A percentile compares a stretch with the other conserved stretches of the same genome.
Conservation (phyloP, 495 filamentous ascomycete species). For the Xylaria bambusicola region DNA sequence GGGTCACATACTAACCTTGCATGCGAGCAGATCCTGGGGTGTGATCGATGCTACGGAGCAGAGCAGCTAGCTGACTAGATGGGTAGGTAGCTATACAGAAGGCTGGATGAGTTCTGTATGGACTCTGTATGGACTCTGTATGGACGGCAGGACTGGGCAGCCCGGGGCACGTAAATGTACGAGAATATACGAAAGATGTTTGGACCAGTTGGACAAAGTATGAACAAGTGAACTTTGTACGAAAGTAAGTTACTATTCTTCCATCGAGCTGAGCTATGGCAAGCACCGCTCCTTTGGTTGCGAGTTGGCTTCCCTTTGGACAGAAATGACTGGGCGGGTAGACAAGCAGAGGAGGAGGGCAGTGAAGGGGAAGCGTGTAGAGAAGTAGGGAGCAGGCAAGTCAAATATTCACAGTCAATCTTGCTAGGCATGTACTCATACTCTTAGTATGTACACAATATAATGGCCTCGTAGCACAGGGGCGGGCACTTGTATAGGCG, state of each 20-base stretch:
- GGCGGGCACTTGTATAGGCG: slow-evolving; percentile 22
- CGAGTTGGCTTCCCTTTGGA: slow-evolving; percentile 1
- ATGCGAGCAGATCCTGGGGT: slow-evolving; percentile 7
- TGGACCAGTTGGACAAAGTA: slow-evolving; percentile 10
- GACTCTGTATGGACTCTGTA: slow-evolving; percentile 1
- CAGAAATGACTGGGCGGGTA: background rate
- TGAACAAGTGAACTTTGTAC: slow-evolving; percentile 14
- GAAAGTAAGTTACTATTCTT: background rate
- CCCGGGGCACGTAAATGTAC: background rate
- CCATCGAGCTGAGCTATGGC: slow-evolving; percentile 1
- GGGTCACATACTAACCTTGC: slow-evolving; percentile 16
- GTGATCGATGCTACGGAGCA: slow-evolving; percentile 4
- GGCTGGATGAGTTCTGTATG: no score
- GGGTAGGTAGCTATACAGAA: no score
- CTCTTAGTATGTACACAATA: background rate
- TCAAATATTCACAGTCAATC: slow-evolving; percentile 2
- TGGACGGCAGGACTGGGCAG: background rate
- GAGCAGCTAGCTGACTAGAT: background rate
- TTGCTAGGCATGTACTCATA: background rate
- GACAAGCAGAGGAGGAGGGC: background rate
- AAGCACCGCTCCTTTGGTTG: background rate
- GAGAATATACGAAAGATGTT: background rate
- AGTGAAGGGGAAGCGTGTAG: background rate
- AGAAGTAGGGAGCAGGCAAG: slow-evolving; percentile 1
- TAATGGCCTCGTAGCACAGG: slow-evolving; percentile 29